Base-by-base conservation (phyloP, 495 filamentous ascomycete genomes). In the Podospora comata region DNA sequence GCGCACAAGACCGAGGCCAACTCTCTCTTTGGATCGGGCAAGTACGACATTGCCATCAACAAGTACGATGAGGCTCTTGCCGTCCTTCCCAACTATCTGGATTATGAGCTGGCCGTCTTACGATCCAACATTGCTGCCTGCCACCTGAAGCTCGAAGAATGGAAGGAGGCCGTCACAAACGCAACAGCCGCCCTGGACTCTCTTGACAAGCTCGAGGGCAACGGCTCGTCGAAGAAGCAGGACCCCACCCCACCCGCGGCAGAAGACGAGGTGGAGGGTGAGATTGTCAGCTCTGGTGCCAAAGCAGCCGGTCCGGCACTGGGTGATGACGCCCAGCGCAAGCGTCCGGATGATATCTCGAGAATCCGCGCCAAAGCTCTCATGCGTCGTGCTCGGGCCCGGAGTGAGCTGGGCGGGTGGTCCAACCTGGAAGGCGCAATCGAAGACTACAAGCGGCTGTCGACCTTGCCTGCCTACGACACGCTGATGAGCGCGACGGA, bases 91-190 rank as follows among this genome's bases (percentile, higher is more conserved):
- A 90, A 86, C 70, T 97, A 97, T 75, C 87, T 97, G 44, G 91
- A 95, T 70, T 95, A 91, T 80, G 93, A 97, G 74, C 82, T 94
- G 72, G 93, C 95, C 23, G 91, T 97, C 13, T 83, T 97, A 15
- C 88, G 87, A 39, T 90, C 88, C 78, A 98, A 98, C 80, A 87
- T 97, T 67, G 85, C 94, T 4, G 95, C 93, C n/a, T 96, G 92
- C 74, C 89, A 97, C 68, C 74, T 97, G 68, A 96, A 96, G 75
- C 82, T 97, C 2, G 84, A 89, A 60, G 90, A 94, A 67, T 97
- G 93, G 89, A 95, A 95, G 69, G 88, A 89, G 9, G 91, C 92
- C 5, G 83, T 94, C 56, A 89, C 89, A 34, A 80, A 85, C 20
- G 94, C 95, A 16, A 91, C 86, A 0, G 81, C 85, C 5, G 89